Evolutionary conservation across 2,329 filamentous ascomycete genomes (phyloP).

Genomic region (Diplodia intermedia): DNA sequence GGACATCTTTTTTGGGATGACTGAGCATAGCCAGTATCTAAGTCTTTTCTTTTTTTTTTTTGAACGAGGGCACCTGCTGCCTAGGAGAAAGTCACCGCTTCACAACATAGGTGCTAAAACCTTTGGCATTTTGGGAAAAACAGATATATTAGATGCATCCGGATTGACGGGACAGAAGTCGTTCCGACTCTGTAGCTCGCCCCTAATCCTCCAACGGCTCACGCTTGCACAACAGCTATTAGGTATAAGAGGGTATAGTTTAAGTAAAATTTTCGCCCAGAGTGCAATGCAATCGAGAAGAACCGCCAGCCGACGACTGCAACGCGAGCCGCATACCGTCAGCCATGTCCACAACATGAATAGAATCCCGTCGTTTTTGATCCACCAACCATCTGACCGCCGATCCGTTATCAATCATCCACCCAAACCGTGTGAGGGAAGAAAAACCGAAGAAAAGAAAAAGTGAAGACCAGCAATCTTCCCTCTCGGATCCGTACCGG

Average conservation of each 20-base stretch:
- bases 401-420: background rate
- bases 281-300: constrained; percentile 9
- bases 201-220: background rate
- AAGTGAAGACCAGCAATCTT: background rate
- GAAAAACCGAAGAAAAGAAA: background rate
- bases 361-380: constrained; percentile 13
- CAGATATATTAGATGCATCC: background rate
- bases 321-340: background rate
- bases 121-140: background rate
- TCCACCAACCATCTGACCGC: background rate
- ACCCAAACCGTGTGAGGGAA: background rate
- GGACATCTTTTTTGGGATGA: no score
- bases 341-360: constrained; percentile 22
- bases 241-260: constrained; percentile 12
- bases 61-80: background rate
- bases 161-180: background rate
- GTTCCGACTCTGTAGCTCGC: background rate
- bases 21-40: background rate
- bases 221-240: background rate
- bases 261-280: constrained; percentile 16
- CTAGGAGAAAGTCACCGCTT: background rate
- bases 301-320: background rate
- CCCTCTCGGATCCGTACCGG: background rate
- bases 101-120: background rate
- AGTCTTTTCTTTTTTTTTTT: background rate